phyloP scores from a whole-genome alignment of 768 basidiomycete genomes.

The Mycena albidolilacea region DNA sequence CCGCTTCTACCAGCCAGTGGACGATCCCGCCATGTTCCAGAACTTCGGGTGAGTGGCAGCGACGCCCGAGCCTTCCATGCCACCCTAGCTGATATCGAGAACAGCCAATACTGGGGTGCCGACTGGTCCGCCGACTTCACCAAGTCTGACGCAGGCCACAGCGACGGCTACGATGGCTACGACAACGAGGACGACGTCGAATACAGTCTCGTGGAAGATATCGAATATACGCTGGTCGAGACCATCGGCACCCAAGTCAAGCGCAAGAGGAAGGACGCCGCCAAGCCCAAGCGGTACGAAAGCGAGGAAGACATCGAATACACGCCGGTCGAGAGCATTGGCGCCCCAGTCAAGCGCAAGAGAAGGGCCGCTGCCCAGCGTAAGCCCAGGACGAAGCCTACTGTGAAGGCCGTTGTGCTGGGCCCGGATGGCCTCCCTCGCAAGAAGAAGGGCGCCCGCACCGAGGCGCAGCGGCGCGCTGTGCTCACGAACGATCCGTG shows the following conservation, averaged over 20 bases:
- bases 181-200: not conserved
- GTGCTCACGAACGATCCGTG: slow-evolving; percentile 3
- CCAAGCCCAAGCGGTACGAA: not conserved
- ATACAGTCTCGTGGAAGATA: no score
- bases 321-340: not conserved
- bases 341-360: not conserved
- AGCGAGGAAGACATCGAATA: not conserved
- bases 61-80: not conserved
- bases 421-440: not conserved
- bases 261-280: not conserved
- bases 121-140: no score
- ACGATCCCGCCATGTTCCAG: not conserved
- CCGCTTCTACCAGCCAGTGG: not conserved
- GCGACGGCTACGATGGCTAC: no score
- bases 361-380: not conserved
- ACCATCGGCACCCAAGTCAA: not conserved
- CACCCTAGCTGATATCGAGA: no score
- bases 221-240: not conserved
- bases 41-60: not conserved
- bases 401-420: no score
- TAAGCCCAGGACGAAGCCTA: not conserved
- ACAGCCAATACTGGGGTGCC: not conserved
- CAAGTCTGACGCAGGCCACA: no score
- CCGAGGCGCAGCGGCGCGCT: slow-evolving; percentile 6
- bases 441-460: slow-evolving; percentile 22